phyloP scores from a whole-genome alignment of 768 basidiomycete species.

The Pleurotus ostreatus region DNA sequence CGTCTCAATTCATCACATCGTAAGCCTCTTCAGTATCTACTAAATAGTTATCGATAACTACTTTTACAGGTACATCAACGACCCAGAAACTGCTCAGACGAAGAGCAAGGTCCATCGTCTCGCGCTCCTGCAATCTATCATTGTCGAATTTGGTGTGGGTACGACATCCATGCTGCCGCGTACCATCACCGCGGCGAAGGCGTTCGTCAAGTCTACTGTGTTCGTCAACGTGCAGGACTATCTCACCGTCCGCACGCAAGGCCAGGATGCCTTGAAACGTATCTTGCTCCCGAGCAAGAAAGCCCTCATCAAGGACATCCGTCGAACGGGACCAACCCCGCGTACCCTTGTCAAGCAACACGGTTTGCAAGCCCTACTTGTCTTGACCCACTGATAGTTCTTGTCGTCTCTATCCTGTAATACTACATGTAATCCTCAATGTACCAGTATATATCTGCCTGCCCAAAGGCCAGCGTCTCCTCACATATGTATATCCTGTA shows the following conservation, averaged over 20 bases:
- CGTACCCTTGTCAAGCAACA: slow-evolving; percentile 59
- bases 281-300: slow-evolving; percentile 60
- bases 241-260: slow-evolving; percentile 59
- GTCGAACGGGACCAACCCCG: slow-evolving; percentile 40
- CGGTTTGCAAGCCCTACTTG: slow-evolving; percentile 61
- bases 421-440: neutral
- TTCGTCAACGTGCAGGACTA: slow-evolving; percentile 77
- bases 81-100: slow-evolving; percentile 30
- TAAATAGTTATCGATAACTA: neutral
- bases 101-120: slow-evolving; percentile 44
- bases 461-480: no score
- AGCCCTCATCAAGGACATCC: slow-evolving; percentile 60
- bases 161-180: slow-evolving; percentile 47
- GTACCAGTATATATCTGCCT: no score
- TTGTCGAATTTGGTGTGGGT: slow-evolving; percentile 62
- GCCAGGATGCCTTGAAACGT: slow-evolving; percentile 53
- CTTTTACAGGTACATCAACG: slow-evolving; percentile 44
- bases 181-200: slow-evolving; percentile 64
- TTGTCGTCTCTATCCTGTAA: neutral
- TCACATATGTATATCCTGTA: no score
- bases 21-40: slow-evolving; percentile 28
- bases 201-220: slow-evolving; percentile 57
- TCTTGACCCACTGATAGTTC: slow-evolving; percentile 33
- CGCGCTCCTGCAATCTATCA: slow-evolving; percentile 65
- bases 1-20: slow-evolving; percentile 58